Evolutionary conservation across 768 basidiomycete species (phyloP), one percentile per base, ranked within the genome.

Genomic region (Rhodotorula taiwanensis): DNA sequence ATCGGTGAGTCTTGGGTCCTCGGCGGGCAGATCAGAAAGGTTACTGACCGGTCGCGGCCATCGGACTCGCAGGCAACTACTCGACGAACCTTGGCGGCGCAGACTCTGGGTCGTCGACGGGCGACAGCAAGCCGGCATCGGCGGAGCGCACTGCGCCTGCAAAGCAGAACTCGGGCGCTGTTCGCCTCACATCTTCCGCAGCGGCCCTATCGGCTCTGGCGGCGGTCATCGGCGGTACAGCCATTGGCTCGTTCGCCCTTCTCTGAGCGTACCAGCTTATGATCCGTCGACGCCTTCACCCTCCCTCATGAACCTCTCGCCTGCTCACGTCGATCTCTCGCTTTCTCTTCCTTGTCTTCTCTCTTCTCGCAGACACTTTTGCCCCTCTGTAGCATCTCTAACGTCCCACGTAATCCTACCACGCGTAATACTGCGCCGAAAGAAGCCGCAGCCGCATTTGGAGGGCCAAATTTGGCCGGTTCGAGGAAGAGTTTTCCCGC

Each of bases 1-100:
- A 69, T 69, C 48, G 60, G 43, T 52, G 27, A 55, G 54, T 34
- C 30, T 33, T n/a, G 31, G 30, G 30, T 53, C 36, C 30, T 14
- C 27, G 16, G 13, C 13, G 15, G 28, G 10, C 47, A 44, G 20
- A 8, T 20, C 43, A 20, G 8, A 8, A 10, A 18, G 16, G 25
- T 25, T 8, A 20, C 47, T 48, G 47, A 48, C 20, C 8, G 7
- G 43, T 44, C 43, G 11, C 43, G 10, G 16, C 16, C 10, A 10
- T 39, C 16, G 10, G 36, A 25, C 47, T 25, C 2, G 27, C 47
- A 48, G 47, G 57, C 39, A 58, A 58, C 41, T 65, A 65, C 50
- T 60, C 64, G 53, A 60, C 58, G 0, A 59, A 59, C 43, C 53
- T 65, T 16, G 64, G 64, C n/a, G 58, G 58, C 11, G 45, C 33